Evolutionary conservation across 2,329 filamentous ascomycete species (phyloP), one percentile per base, ranked within the genome.

Genomic region (Hysterium pulicare): DNA sequence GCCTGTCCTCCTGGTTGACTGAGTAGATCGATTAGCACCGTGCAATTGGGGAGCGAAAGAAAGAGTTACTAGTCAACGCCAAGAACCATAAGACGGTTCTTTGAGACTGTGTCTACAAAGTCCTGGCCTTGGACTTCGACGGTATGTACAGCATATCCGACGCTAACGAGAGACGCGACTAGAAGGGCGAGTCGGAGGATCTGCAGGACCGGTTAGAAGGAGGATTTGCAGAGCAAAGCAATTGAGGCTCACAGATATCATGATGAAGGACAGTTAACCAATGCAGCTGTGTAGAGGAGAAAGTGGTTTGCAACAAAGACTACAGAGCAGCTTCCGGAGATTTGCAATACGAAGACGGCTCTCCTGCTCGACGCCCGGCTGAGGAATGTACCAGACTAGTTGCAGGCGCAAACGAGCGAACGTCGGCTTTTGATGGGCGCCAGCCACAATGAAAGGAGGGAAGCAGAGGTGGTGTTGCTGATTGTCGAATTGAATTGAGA

Each of bases 1-100:
- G 71, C 73, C 43, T 79, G 73, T 48, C 81, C 81, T 54, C 81
- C 81, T 17, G 81, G 81, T 58, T 84, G 81, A 52, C 74, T 77
- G 53, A 50, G 41, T 22, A 39, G 30, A 17, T 40, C 28, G 41
- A 48, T 60, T 46, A 59, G 50, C 33, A 17, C n/a, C 20, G 38
- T 40, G 13, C 13, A 35, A 31, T 8, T 15, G 13, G 23, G 23
- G 26, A 7, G 41, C 24, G 30, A 16, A 6, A 20, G 37, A 31
- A 20, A 16, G n/a, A 38, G 72, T 61, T 69, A 77, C 71, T 82
- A 66, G 47, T 67, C 81, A 45, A 83, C 77, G 61, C 79, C 80
- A 45, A 83, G 68, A 45, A 84, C 75, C 68, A 81, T 75, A 62
- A 83, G 76, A 36, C 81, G 75, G 51, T 79, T 73, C 42, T 73